These are phyloP conservation scores for Pistacia atlantica DNA, from an alignment of 345 rosid genomes.

Conservation along the genomic window DNA sequence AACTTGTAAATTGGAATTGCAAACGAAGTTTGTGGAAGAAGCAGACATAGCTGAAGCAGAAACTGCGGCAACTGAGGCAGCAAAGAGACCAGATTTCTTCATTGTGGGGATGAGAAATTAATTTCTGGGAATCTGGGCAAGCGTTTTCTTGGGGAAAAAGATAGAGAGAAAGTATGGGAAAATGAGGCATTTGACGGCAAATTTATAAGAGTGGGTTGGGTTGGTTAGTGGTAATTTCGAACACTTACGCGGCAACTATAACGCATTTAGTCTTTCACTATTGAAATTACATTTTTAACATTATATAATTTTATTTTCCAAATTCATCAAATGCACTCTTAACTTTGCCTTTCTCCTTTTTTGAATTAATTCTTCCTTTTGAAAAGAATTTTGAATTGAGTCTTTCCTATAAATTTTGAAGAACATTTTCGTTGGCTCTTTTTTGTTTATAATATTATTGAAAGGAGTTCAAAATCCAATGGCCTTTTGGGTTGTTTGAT, in stretches of 20 bases:
- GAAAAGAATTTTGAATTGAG: too few species aligned
- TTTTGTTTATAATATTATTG: too few species aligned
- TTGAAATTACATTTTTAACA: conserved; percentile 22
- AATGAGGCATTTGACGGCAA: neutral
- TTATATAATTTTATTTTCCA: neutral
- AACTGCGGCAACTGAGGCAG: conserved; percentile 53
- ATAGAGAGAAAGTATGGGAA: neutral
- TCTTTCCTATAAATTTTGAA: too few species aligned
- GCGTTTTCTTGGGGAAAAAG: neutral
- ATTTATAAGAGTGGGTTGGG: conserved; percentile 11
- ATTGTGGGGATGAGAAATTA: conserved; percentile 15
- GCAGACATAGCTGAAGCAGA: conserved; percentile 55
- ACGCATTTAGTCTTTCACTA: neutral
- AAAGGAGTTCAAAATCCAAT: too few species aligned
- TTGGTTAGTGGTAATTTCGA: conserved; percentile 21
- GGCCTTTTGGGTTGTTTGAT: too few species aligned
- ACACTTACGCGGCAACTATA: conserved; percentile 36
- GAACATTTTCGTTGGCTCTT: too few species aligned
- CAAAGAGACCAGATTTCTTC: conserved; percentile 62
- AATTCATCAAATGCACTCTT: neutral
- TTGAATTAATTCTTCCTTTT: too few species aligned
- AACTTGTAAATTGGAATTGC: conserved; percentile 36
- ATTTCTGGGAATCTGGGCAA: conserved; percentile 11
- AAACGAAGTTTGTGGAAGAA: conserved; percentile 29
- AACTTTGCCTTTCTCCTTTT: neutral